Base-by-base conservation (phyloP, 805 yeast species). In the Candida mattraensis region DNA sequence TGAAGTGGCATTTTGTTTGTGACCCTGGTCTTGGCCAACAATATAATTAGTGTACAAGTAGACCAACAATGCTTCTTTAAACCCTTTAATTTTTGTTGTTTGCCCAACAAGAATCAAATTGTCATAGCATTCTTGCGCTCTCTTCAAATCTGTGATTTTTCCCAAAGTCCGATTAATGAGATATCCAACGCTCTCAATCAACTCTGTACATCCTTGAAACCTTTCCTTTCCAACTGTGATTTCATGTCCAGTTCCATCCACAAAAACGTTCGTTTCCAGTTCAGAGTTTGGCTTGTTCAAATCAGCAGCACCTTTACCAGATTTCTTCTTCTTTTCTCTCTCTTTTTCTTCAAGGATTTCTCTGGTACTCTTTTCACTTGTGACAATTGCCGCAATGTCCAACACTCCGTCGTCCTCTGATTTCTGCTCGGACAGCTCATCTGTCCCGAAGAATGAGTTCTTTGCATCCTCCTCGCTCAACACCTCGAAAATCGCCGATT, bases 311-410 rank as follows among this genome's bases (percentile, higher is more conserved):
- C 38, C 39, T 13, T 37, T 43, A 5, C 25, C 41, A n/a, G n/a
- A n/a, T 18, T 47, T 45, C 35, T 49, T 53, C 30, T 28, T 28
- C 28, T 42, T 40, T 30, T 48, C 45, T 11, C 42, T 48, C 24
- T 50, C 56, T 22, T 49, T 53, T 25, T 59, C 60, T 14, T 48
- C 61, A 30, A 62, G 41, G 6, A 62, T 49, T 30, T 51, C 88
- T 33, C 84, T 69, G 2, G 88, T 77, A 15, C 64, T 51, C 44
- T 81, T 76, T 10, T 80, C 87, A 43, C 86, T 80, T 2, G 93
- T 76, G 9, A 89, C 93, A 48, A 89, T 78, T 25, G 88, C 87
- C 2, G 96, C 96, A 31, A 91, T 88, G 58, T 91, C 96, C 24
- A 87, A 70, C 3, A 80, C 77, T 35, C 87, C 94, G 19, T 83